Evolutionary conservation across 2,329 filamentous ascomycete genomes (phyloP).

Genomic region (Coccinonectria pachysandricola): DNA sequence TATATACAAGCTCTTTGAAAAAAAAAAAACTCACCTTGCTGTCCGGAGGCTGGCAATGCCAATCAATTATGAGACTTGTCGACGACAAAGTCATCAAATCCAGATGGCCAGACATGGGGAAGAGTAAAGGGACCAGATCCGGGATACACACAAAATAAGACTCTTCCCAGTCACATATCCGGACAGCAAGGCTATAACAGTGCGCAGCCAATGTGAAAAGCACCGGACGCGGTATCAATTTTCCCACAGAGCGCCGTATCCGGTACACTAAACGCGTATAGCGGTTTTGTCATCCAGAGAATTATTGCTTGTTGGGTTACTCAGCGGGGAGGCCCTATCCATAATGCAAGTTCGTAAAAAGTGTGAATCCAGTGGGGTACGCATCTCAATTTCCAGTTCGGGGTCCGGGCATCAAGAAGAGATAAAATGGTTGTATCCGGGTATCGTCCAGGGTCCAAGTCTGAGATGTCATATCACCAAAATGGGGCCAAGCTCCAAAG

Average conservation of each 20-base stretch:
- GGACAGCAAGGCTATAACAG: conserved; percentile 24
- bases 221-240: no score
- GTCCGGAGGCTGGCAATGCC: conserved; percentile 33
- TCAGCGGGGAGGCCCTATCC: conserved; percentile 15
- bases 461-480: conserved; percentile 12
- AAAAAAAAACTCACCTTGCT: conserved; percentile 47
- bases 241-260: conserved; percentile 22
- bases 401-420: conserved; percentile 11
- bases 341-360: conserved; percentile 19
- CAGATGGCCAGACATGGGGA: conserved; percentile 14
- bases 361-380: conserved; percentile 13
- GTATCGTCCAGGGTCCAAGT: conserved; percentile 15
- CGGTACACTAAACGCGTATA: no score
- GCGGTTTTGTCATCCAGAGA: no score
- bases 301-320: no score
- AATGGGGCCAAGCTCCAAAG: no score
- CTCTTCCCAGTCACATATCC: conserved; percentile 21
- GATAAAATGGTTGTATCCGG: conserved; percentile 8
- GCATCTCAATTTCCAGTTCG: conserved; percentile 12
- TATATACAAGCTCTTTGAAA: conserved; percentile 42
- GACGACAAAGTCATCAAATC: conserved; percentile 18
- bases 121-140: conserved; percentile 19
- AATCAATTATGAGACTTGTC: conserved; percentile 20
- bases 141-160: conserved; percentile 20
- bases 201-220: conserved; percentile 11